phyloP scores from a whole-genome alignment of 768 basidiomycete genomes.

The Crepidotus variabilis region DNA sequence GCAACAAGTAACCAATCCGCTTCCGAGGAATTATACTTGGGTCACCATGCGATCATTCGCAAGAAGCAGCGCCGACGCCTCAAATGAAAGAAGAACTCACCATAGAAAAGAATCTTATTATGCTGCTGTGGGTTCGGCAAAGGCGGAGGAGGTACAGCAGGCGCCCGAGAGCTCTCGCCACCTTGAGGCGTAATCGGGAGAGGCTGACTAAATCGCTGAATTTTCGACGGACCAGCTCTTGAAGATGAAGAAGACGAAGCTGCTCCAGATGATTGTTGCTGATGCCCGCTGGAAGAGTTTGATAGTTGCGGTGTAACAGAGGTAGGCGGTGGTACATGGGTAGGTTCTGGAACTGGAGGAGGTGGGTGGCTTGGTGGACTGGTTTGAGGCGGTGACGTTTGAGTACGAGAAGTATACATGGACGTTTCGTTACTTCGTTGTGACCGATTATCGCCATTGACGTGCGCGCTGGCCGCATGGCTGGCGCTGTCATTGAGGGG shows the following conservation, averaged over 20 bases:
- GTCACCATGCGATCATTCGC: background rate
- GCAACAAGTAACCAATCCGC: conserved; percentile 1
- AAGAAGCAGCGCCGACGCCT: background rate
- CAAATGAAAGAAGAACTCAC: conserved; percentile 38
- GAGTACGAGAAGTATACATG: background rate
- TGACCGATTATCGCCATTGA: conserved; percentile 18
- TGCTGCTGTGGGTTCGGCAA: conserved; percentile 21
- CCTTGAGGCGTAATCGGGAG: conserved; percentile 20
- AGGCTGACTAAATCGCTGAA: conserved; percentile 16
- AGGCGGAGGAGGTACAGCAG: conserved; percentile 20
- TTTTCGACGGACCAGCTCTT: conserved; percentile 7
- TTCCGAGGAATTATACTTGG: background rate
- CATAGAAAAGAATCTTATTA: conserved; percentile 76
- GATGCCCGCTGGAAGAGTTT: background rate
- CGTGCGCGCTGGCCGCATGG: background rate
- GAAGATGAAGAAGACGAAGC: conserved; percentile 14
- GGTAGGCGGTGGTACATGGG: conserved; percentile 3
- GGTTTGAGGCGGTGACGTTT: conserved; percentile 23
- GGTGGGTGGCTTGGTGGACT: conserved; percentile 23
- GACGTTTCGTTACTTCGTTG: conserved; percentile 7
- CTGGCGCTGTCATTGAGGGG: background rate
- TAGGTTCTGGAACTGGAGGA: conserved; percentile 19
- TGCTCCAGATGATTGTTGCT: conserved; percentile 4
- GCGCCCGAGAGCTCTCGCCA: conserved; percentile 13
- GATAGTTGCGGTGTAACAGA: conserved; percentile 4